phyloP scores from a whole-genome alignment of 2,329 filamentous ascomycete species.

The Fusarium devonianum region DNA sequence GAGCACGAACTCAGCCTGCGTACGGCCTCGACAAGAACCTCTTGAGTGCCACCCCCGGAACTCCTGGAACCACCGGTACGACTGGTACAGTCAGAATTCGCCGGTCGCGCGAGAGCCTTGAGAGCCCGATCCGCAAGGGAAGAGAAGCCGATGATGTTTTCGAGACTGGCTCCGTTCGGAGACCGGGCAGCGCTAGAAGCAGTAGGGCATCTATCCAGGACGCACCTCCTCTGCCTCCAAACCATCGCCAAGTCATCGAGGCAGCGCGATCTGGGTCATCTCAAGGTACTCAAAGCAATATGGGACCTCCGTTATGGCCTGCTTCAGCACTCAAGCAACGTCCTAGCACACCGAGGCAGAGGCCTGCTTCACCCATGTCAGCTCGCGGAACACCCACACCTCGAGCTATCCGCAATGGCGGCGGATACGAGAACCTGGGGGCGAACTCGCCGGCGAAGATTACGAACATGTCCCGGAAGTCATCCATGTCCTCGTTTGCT shows the following conservation, averaged over 20 bases:
- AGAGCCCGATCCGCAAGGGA: constrained; percentile 52
- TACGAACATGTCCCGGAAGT: constrained; percentile 57
- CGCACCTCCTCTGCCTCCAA: constrained; percentile 77
- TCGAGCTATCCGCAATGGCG: constrained; percentile 54
- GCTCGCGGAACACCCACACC: constrained; percentile 67
- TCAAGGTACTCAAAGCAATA: constrained; percentile 58
- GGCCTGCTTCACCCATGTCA: constrained; percentile 54
- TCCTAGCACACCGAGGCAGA: constrained; percentile 68
- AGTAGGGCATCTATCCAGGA: constrained; percentile 54
- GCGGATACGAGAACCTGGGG: constrained; percentile 56
- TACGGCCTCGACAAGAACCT: constrained; percentile 47
- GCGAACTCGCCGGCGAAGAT: constrained; percentile 57
- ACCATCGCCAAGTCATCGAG: constrained; percentile 86
- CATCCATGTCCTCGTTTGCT: constrained; percentile 92
- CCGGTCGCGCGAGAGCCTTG: constrained; percentile 59
- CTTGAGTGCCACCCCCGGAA: constrained; percentile 47
- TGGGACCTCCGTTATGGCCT: constrained; percentile 86
- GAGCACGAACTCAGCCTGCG: constrained; percentile 46
- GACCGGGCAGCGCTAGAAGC: constrained; percentile 79
- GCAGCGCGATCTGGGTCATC: constrained; percentile 71
- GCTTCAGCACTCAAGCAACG: constrained; percentile 72
- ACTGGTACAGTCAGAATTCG: constrained; percentile 53
- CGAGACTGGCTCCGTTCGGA: constrained; percentile 50
- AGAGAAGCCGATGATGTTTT: constrained; percentile 51
- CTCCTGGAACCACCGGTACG: constrained; percentile 47